Evolutionary conservation across 345 rosid species (phyloP), one percentile per base, ranked within the genome.

Genomic region (Hirschfeldia incana): DNA sequence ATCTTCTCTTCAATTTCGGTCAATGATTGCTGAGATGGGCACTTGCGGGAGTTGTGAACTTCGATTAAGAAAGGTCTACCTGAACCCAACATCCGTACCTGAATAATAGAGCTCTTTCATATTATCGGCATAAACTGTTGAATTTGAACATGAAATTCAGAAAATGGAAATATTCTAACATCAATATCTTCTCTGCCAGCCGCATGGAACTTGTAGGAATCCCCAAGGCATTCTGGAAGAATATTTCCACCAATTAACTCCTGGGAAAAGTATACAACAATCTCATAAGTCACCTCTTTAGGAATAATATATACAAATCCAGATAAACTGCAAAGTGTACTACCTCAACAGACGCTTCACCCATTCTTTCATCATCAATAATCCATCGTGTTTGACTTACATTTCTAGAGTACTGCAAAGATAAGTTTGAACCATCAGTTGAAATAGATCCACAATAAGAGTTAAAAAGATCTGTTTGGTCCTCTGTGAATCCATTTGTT

Each of bases 111-210:
- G 58, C 37, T 78, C 61, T 51, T 51, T 39, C 74, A 67, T 68
- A 37, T 10, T 70, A 78, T 83, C 71, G 85, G 60, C 67, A 77
- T 13, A 73, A 58, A 2, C 29, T 55, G 71, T 29, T 34, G n/a
- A 78, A 37, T 61, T 59, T 33, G 69, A 81, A 66, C 28, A 61
- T 44, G 46, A 57, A 69, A 32, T 51, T 12, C 7, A 8, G 58
- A 30, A 51, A 71, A 68, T 33, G 15, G 28, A 65, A 75, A 69
- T 42, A 39, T 77, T 34, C 62, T 79, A 85, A 92, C 98, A 85
- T 94, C 98, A 62, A 94, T 94, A 81, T 94, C 98, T 86, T 94
- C 98, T 91, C 98, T 90, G 16, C 98, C 98, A 80, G 98, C 98
- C 76, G 98, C 98, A 85, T 94, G 98, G 76, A 94, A 94, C 87